phyloP scores from a whole-genome alignment of 495 filamentous ascomycete species.

The Neurospora sp. region DNA sequence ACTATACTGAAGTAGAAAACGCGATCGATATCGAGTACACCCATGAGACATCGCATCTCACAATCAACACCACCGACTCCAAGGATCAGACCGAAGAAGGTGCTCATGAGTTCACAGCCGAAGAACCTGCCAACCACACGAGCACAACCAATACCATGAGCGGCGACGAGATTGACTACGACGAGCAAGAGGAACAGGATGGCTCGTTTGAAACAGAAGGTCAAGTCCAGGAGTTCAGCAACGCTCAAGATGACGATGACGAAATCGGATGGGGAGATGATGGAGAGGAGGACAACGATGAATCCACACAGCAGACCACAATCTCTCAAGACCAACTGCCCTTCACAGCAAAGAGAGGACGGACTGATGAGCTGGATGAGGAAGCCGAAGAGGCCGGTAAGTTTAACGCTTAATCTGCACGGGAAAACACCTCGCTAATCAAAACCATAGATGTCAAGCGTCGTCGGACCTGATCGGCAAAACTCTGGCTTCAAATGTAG shows the following conservation, averaged over 20 bases:
- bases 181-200: conserved; percentile 24
- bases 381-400: conserved; percentile 32
- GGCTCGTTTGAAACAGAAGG: conserved; percentile 5
- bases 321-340: conserved; percentile 3
- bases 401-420: not conserved
- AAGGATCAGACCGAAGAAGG: not conserved
- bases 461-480: conserved; percentile 33
- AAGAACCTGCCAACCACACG: conserved; percentile 16
- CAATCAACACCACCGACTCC: conserved; percentile 4
- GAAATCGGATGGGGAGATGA: conserved; percentile 39
- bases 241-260: conserved; percentile 15
- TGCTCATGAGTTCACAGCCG: not conserved
- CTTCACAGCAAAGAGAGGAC: conserved; percentile 16
- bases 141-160: conserved; percentile 33
- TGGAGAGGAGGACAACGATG: conserved; percentile 17
- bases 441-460: conserved; percentile 34
- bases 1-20: not conserved
- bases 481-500: not conserved
- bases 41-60: conserved; percentile 1
- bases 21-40: not conserved
- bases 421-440: conserved; percentile 15
- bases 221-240: conserved; percentile 2
- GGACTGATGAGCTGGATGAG: conserved; percentile 21
- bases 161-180: conserved; percentile 40
- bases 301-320: conserved; percentile 4